Conservation (phyloP, 2,329 filamentous ascomycete species). For the Trichoderma citrinoviride region DNA sequence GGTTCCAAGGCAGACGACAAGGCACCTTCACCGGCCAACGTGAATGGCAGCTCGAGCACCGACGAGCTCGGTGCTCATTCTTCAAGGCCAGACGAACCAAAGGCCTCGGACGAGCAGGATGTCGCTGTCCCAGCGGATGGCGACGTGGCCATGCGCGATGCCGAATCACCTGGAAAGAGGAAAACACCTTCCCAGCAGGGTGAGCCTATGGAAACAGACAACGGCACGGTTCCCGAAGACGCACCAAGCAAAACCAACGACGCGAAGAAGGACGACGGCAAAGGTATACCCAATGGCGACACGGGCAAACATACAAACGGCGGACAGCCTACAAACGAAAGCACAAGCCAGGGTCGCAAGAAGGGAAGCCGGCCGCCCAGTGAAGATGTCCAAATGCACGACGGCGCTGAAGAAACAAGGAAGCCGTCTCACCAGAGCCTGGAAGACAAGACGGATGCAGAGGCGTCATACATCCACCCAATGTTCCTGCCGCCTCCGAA, state of each 20-base stretch:
- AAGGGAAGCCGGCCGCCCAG: constrained; percentile 24
- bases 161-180: constrained; percentile 26
- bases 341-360: not conserved
- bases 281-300: constrained; percentile 4
- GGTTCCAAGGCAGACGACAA: constrained; percentile 28
- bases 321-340: not conserved
- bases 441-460: constrained; percentile 22
- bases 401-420: constrained; percentile 33
- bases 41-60: constrained; percentile 29
- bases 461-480: constrained; percentile 64
- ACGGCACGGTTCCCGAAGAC: not conserved
- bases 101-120: constrained; percentile 11
- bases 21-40: constrained; percentile 12
- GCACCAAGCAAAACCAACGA: not conserved
- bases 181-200: constrained; percentile 24
- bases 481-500: constrained; percentile 66
- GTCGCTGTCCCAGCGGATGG: constrained; percentile 22
- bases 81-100: constrained; percentile 19
- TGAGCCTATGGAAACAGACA: constrained; percentile 19
- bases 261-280: not conserved
- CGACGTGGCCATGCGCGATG: constrained; percentile 36
- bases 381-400: constrained; percentile 26
- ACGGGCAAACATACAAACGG: constrained; percentile 1
- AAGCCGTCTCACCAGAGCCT: constrained; percentile 32
- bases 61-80: not conserved